phyloP scores from a whole-genome alignment of 192 early-diverging fungal genomes.

The Entophlyctis helioformis region DNA sequence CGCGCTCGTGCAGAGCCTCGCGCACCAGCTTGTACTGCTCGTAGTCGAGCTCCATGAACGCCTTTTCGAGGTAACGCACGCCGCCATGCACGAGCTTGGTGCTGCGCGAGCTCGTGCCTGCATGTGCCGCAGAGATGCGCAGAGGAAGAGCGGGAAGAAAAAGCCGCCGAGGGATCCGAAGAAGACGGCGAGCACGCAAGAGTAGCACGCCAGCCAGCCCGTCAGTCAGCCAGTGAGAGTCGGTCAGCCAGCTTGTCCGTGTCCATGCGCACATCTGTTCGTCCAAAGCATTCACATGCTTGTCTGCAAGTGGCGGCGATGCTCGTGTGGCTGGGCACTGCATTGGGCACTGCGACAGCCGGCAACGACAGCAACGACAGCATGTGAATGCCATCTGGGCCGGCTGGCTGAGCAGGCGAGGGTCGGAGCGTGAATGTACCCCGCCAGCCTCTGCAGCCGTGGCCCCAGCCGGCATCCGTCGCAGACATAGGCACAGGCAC shows the following conservation, averaged over 20 bases:
- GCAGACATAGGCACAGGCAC: neutral
- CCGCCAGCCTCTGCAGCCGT: neutral
- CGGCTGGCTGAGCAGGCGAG: neutral
- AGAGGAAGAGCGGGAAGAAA: neutral
- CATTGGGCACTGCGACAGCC: too few species aligned
- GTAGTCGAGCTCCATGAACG: slow-evolving; percentile 85
- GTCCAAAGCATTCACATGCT: neutral
- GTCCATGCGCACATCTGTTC: neutral
- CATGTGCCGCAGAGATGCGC: neutral
- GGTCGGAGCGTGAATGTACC: neutral
- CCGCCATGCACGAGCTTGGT: slow-evolving; percentile 97
- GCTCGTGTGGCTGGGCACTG: too few species aligned
- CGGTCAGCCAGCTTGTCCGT: neutral
- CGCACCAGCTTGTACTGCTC: slow-evolving; percentile 93
- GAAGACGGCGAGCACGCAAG: neutral
- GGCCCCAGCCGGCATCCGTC: neutral
- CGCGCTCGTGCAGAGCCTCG: slow-evolving; percentile 92
- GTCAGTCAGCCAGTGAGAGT: neutral
- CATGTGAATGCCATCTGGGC: neutral
- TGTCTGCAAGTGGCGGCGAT: too few species aligned
- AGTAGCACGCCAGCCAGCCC: neutral
- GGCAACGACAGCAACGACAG: too few species aligned
- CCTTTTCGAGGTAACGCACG: slow-evolving; percentile 94
- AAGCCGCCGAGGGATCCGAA: neutral
- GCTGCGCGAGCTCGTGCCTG: slow-evolving; percentile 79